A percentile compares a stretch with the other conserved stretches of the same genome.
These are phyloP conservation scores for Aspergillus alliaceus DNA, from an alignment of 2,329 filamentous ascomycete genomes.

Conservation along the genomic window DNA sequence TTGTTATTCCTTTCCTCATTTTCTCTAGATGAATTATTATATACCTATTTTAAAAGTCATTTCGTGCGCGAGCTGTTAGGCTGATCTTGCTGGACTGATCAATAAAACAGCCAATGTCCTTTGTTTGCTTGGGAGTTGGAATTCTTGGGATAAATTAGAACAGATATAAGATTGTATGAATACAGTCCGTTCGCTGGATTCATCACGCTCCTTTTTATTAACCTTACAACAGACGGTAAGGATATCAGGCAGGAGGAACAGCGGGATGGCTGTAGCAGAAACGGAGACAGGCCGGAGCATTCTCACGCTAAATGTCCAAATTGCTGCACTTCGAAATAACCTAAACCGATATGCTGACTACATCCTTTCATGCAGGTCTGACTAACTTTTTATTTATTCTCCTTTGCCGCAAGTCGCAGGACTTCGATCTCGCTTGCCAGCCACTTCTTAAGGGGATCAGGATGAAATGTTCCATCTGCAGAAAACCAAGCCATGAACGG, in stretches of 20 bases:
- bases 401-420: constrained; percentile 50
- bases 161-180: neutral
- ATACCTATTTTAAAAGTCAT: neutral
- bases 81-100: neutral
- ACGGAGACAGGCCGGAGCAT: neutral
- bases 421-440: constrained; percentile 58
- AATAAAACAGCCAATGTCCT: no score
- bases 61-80: neutral
- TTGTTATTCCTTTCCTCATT: constrained; percentile 4
- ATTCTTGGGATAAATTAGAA: neutral
- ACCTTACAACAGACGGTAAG: neutral
- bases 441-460: constrained; percentile 63
- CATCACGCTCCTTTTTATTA: no score
- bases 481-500: constrained; percentile 64
- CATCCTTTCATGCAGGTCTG: neutral
- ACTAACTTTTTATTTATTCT: constrained; percentile 32
- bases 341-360: no score
- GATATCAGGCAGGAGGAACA: neutral
- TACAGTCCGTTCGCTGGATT: neutral
- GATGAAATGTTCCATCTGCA: constrained; percentile 58
- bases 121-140: neutral
- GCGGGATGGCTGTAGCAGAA: neutral
- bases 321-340: neutral
- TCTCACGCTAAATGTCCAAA: neutral
- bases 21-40: neutral